A percentile compares a stretch with the other conserved stretches of the same genome.
Evolutionary conservation across 2,329 filamentous ascomycete species (phyloP).

Genomic region (Diatrype stigma): DNA sequence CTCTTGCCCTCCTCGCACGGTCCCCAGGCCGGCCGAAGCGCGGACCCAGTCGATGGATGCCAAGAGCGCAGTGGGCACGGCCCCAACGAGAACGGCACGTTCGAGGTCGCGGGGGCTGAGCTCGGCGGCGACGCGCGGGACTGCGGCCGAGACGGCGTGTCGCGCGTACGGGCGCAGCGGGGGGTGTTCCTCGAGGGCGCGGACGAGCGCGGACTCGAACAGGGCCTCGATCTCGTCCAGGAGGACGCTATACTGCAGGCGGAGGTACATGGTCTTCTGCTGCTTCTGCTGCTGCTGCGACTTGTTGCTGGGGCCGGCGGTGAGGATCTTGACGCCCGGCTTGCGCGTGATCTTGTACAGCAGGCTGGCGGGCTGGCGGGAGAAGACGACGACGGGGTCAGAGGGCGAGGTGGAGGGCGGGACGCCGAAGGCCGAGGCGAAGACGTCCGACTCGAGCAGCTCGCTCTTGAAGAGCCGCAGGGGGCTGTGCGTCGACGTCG

Average conservation of each 20-base stretch:
- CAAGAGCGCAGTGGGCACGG: constrained; percentile 47
- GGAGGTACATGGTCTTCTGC: constrained; percentile 57
- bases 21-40: constrained; percentile 48
- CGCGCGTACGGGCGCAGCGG: constrained; percentile 43
- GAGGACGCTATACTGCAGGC: constrained; percentile 71
- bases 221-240: constrained; percentile 65
- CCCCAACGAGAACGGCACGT: constrained; percentile 48
- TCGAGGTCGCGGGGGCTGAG: constrained; percentile 53
- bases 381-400: constrained; percentile 62
- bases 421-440: constrained; percentile 58
- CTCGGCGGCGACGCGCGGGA: constrained; percentile 38
- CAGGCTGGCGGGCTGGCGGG: constrained; percentile 75
- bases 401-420: constrained; percentile 35
- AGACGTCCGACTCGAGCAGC: constrained; percentile 66
- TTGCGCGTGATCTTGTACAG: constrained; percentile 73
- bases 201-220: constrained; percentile 39
- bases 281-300: no score
- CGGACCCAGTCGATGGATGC: constrained; percentile 42
- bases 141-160: constrained; percentile 40
- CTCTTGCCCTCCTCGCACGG: not conserved
- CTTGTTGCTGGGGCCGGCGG: no score
- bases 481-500: constrained; percentile 71
- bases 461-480: constrained; percentile 68
- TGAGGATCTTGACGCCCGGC: constrained; percentile 19
- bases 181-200: constrained; percentile 32